A percentile compares a stretch with the other conserved stretches of the same genome.
phyloP scores from a whole-genome alignment of 202 grass and related monocot genomes.

The Carex arenaria region DNA sequence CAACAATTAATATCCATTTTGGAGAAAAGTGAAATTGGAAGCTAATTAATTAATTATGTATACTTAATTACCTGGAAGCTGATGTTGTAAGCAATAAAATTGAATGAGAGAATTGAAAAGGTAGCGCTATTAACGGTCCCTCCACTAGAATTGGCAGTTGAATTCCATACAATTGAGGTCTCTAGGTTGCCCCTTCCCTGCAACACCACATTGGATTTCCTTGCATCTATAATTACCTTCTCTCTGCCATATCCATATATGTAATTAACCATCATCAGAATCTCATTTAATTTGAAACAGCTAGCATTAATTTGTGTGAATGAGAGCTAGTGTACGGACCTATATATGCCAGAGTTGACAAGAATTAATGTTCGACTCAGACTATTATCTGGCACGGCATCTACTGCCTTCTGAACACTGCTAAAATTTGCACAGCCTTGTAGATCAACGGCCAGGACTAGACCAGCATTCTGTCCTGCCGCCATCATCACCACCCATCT shows the following conservation, averaged over 20 bases:
- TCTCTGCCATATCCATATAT: slow-evolving; percentile 29
- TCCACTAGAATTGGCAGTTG: slow-evolving; percentile 61
- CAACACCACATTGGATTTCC: slow-evolving; percentile 57
- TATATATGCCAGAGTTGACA: slow-evolving; percentile 50
- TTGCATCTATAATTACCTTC: slow-evolving; percentile 61
- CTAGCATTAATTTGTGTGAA: not conserved
- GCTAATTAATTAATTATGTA: not conserved
- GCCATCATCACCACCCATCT: slow-evolving; percentile 44
- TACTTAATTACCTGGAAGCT: slow-evolving; percentile 36
- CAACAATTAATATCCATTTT: not conserved
- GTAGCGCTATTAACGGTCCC: slow-evolving; percentile 58
- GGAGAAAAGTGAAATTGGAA: not conserved
- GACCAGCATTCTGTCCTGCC: slow-evolving; percentile 41
- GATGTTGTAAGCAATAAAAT: slow-evolving; percentile 65
- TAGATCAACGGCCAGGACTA: slow-evolving; percentile 58
- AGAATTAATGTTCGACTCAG: slow-evolving; percentile 42
- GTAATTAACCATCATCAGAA: not conserved
- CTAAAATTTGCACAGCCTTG: slow-evolving; percentile 67
- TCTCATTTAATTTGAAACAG: not conserved
- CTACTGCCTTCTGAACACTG: slow-evolving; percentile 61
- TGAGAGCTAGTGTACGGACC: not conserved
- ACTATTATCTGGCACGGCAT: slow-evolving; percentile 47
- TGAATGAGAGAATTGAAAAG: slow-evolving; percentile 42
- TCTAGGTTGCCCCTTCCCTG: slow-evolving; percentile 66
- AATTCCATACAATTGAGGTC: slow-evolving; percentile 59